phyloP scores from a whole-genome alignment of 805 yeast genomes.

The Saccharomycopsis javanensis region DNA sequence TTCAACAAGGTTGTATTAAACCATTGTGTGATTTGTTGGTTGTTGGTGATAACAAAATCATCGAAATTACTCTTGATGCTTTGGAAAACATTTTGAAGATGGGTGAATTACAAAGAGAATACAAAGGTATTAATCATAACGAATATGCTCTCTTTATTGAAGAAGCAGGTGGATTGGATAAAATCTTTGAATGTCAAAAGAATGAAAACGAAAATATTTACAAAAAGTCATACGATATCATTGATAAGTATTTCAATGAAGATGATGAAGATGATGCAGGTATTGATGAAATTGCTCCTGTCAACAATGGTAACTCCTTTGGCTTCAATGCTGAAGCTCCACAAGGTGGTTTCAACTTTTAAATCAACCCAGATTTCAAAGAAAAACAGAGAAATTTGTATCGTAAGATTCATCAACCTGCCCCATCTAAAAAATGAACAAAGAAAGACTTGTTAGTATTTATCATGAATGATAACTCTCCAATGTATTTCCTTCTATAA shows the following conservation, averaged over 20 bases:
- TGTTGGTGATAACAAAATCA: slow-evolving; percentile 82
- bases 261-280: slow-evolving; percentile 69
- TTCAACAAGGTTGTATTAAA: slow-evolving; percentile 91
- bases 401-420: too few species aligned
- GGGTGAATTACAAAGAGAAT: slow-evolving; percentile 88
- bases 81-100: slow-evolving; percentile 86
- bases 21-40: slow-evolving; percentile 89
- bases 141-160: slow-evolving; percentile 88
- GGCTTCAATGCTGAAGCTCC: slow-evolving; percentile 71
- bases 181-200: slow-evolving; percentile 85
- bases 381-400: too few species aligned
- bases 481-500: background rate
- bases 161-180: slow-evolving; percentile 98
- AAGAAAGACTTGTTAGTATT: background rate
- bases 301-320: slow-evolving; percentile 71
- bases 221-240: slow-evolving; percentile 79
- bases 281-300: slow-evolving; percentile 45
- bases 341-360: slow-evolving; percentile 43
- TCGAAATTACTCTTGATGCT: slow-evolving; percentile 92
- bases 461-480: background rate
- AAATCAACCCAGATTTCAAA: slow-evolving; percentile 7
- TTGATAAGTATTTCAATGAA: slow-evolving; percentile 83
- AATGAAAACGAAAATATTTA: slow-evolving; percentile 89
- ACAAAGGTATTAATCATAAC: slow-evolving; percentile 57
- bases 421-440: background rate